These are phyloP conservation scores for Halteria grandinella DNA, from an alignment of 73 alveolate species.

Conservation along the genomic window DNA sequence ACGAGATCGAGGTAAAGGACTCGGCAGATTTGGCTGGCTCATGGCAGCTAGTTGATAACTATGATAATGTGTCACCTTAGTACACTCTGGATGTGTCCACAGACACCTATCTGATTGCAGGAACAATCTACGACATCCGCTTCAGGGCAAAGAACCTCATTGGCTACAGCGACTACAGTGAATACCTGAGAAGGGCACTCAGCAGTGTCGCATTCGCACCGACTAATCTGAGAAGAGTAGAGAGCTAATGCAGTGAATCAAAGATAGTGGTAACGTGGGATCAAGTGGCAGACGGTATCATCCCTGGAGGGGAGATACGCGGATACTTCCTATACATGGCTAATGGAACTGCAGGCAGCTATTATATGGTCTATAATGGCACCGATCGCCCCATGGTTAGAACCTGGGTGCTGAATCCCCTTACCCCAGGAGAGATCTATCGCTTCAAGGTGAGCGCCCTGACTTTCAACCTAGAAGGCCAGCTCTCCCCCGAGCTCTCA, in stretches of 20 bases:
- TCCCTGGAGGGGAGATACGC: conserved; percentile 1
- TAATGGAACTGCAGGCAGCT: conserved; percentile 1
- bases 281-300: conserved; percentile 6
- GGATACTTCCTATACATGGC: conserved; percentile 62
- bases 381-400: conserved; percentile 27
- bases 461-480: conserved; percentile 70
- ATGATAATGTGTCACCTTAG: too few relatives aligned
- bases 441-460: conserved; percentile 59
- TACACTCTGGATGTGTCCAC: neutral
- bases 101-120: neutral
- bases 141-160: conserved; percentile 49
- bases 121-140: conserved; percentile 34
- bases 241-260: conserved; percentile 25
- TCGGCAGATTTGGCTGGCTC: too few relatives aligned
- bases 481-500: neutral
- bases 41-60: too few relatives aligned
- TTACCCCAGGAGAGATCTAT: conserved; percentile 39
- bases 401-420: neutral
- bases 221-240: conserved; percentile 17
- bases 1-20: conserved; percentile 67
- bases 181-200: neutral
- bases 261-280: conserved; percentile 49
- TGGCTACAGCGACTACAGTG: conserved; percentile 43
- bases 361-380: conserved; percentile 46
- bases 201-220: conserved; percentile 34